Percentiles rank a stretch among this genome's conserved stretches.
Evolutionary conservation across 1,284 basidiomycete species (phyloP).

Genomic region (Moesziomyces sp.): DNA sequence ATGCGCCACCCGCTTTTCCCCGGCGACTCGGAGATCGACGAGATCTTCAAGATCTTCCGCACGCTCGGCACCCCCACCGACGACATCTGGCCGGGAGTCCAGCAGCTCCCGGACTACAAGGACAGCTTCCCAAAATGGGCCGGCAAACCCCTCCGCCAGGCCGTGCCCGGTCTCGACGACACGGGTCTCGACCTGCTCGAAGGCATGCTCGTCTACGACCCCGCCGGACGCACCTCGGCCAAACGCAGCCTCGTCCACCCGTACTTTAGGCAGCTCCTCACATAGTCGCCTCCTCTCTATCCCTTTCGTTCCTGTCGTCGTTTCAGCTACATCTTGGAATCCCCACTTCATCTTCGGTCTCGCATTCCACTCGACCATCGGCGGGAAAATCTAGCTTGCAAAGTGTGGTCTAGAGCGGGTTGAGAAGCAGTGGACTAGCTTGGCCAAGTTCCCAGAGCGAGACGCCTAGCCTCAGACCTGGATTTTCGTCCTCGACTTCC

Average conservation of each 20-base stretch:
- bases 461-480: conserved; percentile 7
- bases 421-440: conserved; percentile 18
- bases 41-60: conserved; percentile 97
- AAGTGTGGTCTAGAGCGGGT: conserved; percentile 11
- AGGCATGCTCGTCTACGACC: conserved; percentile 91
- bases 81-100: conserved; percentile 90
- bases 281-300: background rate
- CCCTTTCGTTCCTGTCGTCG: background rate
- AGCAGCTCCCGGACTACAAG: conserved; percentile 92
- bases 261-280: conserved; percentile 40
- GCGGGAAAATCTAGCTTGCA: background rate
- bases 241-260: conserved; percentile 45
- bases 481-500: background rate
- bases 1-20: conserved; percentile 93
- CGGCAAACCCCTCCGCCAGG: conserved; percentile 73
- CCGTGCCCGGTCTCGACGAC: conserved; percentile 48
- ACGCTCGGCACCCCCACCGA: conserved; percentile 89
- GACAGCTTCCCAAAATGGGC: conserved; percentile 95
- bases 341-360: background rate
- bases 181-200: conserved; percentile 61
- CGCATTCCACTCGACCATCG: background rate
- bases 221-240: conserved; percentile 80
- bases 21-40: conserved; percentile 98
- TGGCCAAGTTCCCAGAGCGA: conserved; percentile 49
- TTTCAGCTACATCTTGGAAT: background rate